phyloP scores from a whole-genome alignment of 129 eudicot genomes.

The Chrysanthemum lavandulifolium region DNA sequence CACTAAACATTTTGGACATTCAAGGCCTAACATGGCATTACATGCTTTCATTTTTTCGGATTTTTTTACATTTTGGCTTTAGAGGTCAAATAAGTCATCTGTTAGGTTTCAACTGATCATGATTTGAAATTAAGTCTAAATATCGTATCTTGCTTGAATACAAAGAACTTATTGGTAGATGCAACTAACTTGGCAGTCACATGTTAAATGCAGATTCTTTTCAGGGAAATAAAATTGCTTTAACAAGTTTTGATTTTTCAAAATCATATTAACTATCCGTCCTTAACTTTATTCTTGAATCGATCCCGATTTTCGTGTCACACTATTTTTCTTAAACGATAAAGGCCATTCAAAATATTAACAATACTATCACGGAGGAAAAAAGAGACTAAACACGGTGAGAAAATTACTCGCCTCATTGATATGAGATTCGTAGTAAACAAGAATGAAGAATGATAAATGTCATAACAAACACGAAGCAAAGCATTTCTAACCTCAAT shows the following conservation, averaged over 20 bases:
- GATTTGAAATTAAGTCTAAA: neutral
- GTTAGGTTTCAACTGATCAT: neutral
- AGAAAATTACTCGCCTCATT: constrained; percentile 88
- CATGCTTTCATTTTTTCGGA: neutral
- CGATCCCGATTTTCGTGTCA: neutral
- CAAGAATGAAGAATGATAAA: too few relatives aligned
- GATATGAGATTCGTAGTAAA: constrained; percentile 66
- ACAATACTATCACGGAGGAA: neutral
- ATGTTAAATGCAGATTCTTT: too few relatives aligned
- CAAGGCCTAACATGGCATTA: neutral
- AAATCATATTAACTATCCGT: neutral
- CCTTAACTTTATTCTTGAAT: neutral
- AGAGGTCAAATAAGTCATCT: constrained; percentile 14
- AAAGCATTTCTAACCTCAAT: neutral
- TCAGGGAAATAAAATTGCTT: too few relatives aligned
- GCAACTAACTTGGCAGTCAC: too few relatives aligned
- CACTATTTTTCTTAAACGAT: neutral
- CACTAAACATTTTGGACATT: too few relatives aligned
- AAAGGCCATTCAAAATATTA: neutral
- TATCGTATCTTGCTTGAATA: too few relatives aligned
- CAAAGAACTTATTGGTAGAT: too few relatives aligned
- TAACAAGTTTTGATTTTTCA: too few relatives aligned
- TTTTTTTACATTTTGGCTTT: constrained; percentile 1
- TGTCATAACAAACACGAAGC: too few relatives aligned
- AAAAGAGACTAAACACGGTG: neutral